These are phyloP conservation scores for Syncephalis fuscata DNA, from an alignment of 371 early-diverging fungal species.

Conservation along the genomic window DNA sequence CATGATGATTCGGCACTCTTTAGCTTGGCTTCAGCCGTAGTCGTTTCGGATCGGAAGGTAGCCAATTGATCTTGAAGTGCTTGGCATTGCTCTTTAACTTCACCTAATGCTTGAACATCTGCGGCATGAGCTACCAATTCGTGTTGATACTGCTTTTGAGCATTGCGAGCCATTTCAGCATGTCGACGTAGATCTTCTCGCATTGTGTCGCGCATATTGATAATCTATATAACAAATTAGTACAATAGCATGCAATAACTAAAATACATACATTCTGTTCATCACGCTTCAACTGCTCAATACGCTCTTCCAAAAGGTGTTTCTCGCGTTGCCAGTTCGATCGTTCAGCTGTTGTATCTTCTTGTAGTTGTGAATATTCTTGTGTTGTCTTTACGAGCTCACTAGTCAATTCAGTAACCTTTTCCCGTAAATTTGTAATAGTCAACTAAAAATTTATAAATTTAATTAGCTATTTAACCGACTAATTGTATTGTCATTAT, in stretches of 20 bases:
- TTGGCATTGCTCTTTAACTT: slow-evolving; percentile 11
- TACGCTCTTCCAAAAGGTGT: slow-evolving; percentile 15
- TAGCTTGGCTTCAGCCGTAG: slow-evolving; percentile 17
- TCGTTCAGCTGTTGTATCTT: slow-evolving; percentile 22
- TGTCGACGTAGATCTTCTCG: slow-evolving; percentile 18
- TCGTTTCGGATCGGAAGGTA: slow-evolving; percentile 7
- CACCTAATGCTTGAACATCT: slow-evolving; percentile 19
- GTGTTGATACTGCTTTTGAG: slow-evolving; percentile 31
- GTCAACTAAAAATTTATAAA: too few relatives aligned
- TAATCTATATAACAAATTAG: too few relatives aligned
- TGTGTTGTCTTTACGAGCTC: slow-evolving; percentile 18
- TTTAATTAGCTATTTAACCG: too few relatives aligned
- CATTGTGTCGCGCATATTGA: slow-evolving; percentile 9
- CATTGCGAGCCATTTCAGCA: slow-evolving; percentile 11
- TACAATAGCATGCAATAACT: too few relatives aligned
- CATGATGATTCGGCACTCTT: slow-evolving; percentile 19
- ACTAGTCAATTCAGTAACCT: slow-evolving; percentile 8
- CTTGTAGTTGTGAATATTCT: slow-evolving; percentile 23
- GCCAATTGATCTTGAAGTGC: slow-evolving; percentile 8
- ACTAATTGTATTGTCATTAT: too few relatives aligned
- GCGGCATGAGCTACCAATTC: slow-evolving; percentile 31
- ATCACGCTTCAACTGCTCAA: slow-evolving; percentile 18
- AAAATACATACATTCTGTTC: slow-evolving; percentile 2
- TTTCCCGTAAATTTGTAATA: slow-evolving; percentile 13
- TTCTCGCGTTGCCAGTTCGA: slow-evolving; percentile 14